These are phyloP conservation scores for Yamadazyma phyllophila DNA, from an alignment of 805 yeast genomes.

Conservation along the genomic window DNA sequence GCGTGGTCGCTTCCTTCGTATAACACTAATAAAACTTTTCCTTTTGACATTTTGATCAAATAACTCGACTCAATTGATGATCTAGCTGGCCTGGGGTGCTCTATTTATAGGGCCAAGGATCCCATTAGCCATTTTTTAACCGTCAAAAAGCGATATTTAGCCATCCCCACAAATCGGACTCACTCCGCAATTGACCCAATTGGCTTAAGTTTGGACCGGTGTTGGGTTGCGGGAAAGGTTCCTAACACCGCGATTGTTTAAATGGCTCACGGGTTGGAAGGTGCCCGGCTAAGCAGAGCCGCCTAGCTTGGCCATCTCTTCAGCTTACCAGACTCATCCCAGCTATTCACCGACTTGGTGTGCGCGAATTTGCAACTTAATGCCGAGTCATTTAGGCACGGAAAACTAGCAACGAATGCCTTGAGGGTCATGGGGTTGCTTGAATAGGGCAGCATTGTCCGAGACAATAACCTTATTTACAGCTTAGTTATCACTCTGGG, in stretches of 20 bases:
- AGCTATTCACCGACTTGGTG: not conserved
- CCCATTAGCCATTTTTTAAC: slow-evolving; percentile 8
- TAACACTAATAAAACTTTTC: slow-evolving; percentile 53
- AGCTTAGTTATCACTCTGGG: no score
- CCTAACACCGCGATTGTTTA: not conserved
- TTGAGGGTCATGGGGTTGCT: not conserved
- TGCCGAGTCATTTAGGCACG: not conserved
- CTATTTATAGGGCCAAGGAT: not conserved
- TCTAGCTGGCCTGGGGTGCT: not conserved
- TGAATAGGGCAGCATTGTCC: not conserved
- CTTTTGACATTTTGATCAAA: slow-evolving; percentile 20
- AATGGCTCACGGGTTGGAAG: not conserved
- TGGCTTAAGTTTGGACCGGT: not conserved
- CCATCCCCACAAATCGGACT: slow-evolving; percentile 6
- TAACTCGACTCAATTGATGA: not conserved
- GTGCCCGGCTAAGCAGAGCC: no score
- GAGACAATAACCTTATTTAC: no score
- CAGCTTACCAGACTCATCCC: no score
- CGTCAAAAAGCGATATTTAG: not conserved
- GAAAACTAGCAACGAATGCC: not conserved
- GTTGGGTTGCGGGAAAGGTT: no score
- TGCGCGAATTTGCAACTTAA: slow-evolving; percentile 4
- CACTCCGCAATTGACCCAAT: slow-evolving; percentile 3
- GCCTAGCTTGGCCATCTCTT: no score
- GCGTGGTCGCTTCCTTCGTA: slow-evolving; percentile 62